Evolutionary conservation across 2,329 filamentous ascomycete genomes (phyloP).

Genomic region (Alternaria viburni): DNA sequence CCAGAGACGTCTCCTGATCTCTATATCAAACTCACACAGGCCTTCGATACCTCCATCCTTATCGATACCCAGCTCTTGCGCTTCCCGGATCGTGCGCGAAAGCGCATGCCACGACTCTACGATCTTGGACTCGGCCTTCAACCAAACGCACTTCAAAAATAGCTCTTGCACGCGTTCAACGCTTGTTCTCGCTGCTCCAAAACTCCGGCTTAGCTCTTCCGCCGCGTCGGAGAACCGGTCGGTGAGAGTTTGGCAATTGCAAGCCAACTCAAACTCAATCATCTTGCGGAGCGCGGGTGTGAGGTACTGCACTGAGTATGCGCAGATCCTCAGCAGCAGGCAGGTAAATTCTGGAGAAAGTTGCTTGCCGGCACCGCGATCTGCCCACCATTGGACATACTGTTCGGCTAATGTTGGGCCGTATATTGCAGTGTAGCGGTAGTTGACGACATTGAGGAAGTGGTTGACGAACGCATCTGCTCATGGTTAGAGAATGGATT

Average conservation of each 20-base stretch:
- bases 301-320: slow-evolving; percentile 55
- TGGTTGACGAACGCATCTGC: slow-evolving; percentile 56
- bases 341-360: slow-evolving; percentile 56
- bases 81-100: slow-evolving; percentile 53
- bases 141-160: slow-evolving; percentile 57
- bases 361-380: slow-evolving; percentile 41
- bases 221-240: slow-evolving; percentile 53
- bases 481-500: slow-evolving; percentile 6
- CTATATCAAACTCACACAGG: slow-evolving; percentile 54
- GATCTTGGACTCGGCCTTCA: slow-evolving; percentile 56
- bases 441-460: slow-evolving; percentile 54
- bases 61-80: slow-evolving; percentile 57
- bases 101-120: slow-evolving; percentile 59
- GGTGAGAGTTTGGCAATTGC: slow-evolving; percentile 48
- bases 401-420: slow-evolving; percentile 54
- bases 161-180: slow-evolving; percentile 57
- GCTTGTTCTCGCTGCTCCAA: slow-evolving; percentile 53
- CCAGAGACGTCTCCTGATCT: slow-evolving; percentile 57
- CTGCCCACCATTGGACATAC: slow-evolving; percentile 56
- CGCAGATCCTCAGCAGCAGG: slow-evolving; percentile 55
- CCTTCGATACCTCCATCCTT: slow-evolving; percentile 45
- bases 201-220: slow-evolving; percentile 52
- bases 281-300: slow-evolving; percentile 46
- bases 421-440: slow-evolving; percentile 56
- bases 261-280: slow-evolving; percentile 55